Conservation (phyloP, 2,329 filamentous ascomycete genomes). For the Fusarium hainanense region DNA sequence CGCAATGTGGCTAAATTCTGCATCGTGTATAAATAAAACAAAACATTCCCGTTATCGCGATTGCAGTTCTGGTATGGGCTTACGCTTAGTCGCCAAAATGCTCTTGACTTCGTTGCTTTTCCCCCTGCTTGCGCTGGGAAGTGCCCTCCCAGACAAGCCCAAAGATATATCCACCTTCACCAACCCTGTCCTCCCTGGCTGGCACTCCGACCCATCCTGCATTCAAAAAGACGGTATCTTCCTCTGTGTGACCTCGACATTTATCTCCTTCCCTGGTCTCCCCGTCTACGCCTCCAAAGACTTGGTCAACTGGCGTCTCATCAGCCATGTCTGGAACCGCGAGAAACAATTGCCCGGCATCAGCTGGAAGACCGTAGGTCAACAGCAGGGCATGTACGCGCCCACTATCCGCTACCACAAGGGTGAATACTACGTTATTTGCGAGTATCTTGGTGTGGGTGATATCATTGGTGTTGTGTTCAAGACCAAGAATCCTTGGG, state of each 20-base stretch:
- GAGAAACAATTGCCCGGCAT: constrained; percentile 55
- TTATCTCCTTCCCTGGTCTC: constrained; percentile 63
- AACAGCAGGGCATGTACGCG: constrained; percentile 59
- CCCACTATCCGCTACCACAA: constrained; percentile 58
- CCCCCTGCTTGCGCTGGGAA: constrained; percentile 1
- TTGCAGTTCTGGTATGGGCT: not conserved
- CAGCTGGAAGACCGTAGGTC: constrained; percentile 46
- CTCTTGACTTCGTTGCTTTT: not conserved
- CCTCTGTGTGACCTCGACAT: constrained; percentile 64
- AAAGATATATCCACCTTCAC: constrained; percentile 1
- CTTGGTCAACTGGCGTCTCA: constrained; percentile 60
- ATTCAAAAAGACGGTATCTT: constrained; percentile 59
- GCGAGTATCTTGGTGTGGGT: constrained; percentile 21
- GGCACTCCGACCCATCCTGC: constrained; percentile 61
- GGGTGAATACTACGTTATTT: constrained; percentile 56
- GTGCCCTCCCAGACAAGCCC: not conserved
- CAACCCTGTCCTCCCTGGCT: constrained; percentile 63
- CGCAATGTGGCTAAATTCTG: constrained; percentile 3
- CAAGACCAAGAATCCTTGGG: constrained; percentile 34
- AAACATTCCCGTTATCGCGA: not conserved
- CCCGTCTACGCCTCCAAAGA: constrained; percentile 65
- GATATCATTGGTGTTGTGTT: constrained; percentile 30
- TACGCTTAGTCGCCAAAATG: not conserved
- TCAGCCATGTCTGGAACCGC: constrained; percentile 55
- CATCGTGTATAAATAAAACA: not conserved